Evolutionary conservation across 1,284 basidiomycete genomes (phyloP).

Genomic region (Puccinia horiana): DNA sequence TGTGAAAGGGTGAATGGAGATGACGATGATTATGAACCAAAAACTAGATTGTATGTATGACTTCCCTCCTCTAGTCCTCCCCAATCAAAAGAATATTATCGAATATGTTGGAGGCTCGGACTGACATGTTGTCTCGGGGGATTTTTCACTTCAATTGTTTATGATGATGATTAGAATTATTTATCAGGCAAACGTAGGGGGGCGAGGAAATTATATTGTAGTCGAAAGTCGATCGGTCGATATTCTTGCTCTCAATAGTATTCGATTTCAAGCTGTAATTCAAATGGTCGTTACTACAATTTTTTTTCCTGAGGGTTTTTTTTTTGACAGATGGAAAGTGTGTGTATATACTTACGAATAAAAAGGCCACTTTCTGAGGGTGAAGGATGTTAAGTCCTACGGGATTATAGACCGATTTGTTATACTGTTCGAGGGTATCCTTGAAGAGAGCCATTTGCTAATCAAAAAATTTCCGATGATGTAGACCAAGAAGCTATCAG

Average conservation of each 20-base stretch:
- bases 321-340: neutral
- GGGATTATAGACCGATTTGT: slow-evolving; percentile 72
- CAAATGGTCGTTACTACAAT: neutral
- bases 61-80: too few relatives aligned
- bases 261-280: slow-evolving; percentile 32
- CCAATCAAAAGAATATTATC: too few relatives aligned
- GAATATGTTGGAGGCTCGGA: neutral
- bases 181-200: too few relatives aligned
- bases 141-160: neutral
- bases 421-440: slow-evolving; percentile 67
- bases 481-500: neutral
- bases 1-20: neutral
- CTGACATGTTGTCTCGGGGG: neutral
- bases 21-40: neutral
- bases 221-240: neutral
- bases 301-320: neutral
- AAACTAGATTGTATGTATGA: too few relatives aligned
- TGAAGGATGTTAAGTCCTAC: slow-evolving; percentile 77
- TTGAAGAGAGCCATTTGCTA: slow-evolving; percentile 76
- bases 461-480: too few relatives aligned
- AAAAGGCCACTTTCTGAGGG: slow-evolving; percentile 74
- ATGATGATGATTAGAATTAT: too few relatives aligned
- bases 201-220: neutral
- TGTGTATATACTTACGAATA: slow-evolving; percentile 66
- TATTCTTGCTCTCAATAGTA: slow-evolving; percentile 7